A percentile compares a stretch with the other conserved stretches of the same genome.
Evolutionary conservation across 768 basidiomycete genomes (phyloP).

Genomic region (Cantharellus cinnabarinus): DNA sequence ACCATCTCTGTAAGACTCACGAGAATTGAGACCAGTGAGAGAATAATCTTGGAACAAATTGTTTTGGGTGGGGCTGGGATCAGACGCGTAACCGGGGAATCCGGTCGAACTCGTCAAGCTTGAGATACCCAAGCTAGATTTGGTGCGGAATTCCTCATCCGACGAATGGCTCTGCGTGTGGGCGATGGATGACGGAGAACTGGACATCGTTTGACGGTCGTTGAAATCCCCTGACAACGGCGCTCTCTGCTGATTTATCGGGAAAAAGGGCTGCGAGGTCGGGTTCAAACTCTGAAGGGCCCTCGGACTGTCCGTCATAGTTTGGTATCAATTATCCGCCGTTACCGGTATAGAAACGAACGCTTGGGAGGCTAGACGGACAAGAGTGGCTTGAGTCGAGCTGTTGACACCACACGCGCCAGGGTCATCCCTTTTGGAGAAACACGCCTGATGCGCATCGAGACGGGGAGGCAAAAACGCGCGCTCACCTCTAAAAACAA

Average conservation of each 20-base stretch:
- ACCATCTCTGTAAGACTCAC: neutral
- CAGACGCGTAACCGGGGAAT: neutral
- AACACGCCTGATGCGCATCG: too few relatives aligned
- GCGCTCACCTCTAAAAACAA: too few relatives aligned
- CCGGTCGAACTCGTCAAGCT: neutral
- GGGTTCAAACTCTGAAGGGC: conserved; percentile 2
- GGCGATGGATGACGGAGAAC: neutral
- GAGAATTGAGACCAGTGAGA: neutral
- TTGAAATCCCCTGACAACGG: neutral
- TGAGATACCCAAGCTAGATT: neutral
- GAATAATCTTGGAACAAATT: neutral
- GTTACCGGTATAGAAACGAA: neutral
- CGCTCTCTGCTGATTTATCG: neutral
- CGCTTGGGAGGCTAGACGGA: too few relatives aligned
- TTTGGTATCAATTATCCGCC: neutral
- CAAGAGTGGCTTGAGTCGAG: too few relatives aligned
- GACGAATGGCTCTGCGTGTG: neutral
- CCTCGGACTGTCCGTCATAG: neutral
- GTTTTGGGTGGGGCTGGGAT: neutral
- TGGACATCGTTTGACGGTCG: neutral
- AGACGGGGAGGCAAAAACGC: too few relatives aligned
- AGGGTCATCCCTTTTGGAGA: too few relatives aligned
- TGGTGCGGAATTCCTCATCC: neutral
- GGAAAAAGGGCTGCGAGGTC: conserved; percentile 8
- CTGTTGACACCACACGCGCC: too few relatives aligned